Evolutionary conservation across 208 protist genomes (phyloP), one percentile per base, ranked within the genome.

Genomic region (Crithidia acanthocephali): DNA sequence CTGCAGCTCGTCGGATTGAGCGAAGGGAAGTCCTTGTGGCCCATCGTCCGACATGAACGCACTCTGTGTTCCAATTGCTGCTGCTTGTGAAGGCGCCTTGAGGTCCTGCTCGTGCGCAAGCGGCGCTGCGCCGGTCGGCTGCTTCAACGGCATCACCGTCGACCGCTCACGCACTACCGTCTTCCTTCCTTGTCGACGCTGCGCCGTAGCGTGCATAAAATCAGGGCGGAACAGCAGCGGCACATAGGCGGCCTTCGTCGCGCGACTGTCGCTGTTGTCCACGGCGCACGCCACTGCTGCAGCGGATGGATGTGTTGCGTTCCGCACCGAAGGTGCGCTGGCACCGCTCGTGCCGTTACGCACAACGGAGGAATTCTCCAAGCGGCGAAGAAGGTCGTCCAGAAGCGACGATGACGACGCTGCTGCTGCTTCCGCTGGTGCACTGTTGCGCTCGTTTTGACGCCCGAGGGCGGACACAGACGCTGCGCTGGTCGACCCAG

Each of bases 181-280:
- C n/a, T n/a, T 40, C 35, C 35, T 40, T 40, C 35, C 8, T 40
- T 30, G 60, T 11, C 60, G 45, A 11, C 60, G 60, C 30, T 35
- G 56, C 25, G 58, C 32, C 6, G 53, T 33, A 6, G 72, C 48
- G 0, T 37, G 42, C 11, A 57, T 23, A n/a, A 72, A 78, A 40
- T 61, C 72, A 0, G 72, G 4, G 13, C 72, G 72, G 33, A 72
- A 78, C 22, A 78, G 72, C 42, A 78, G 59, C 4, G 72, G 72
- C 25, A 78, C 72, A 50, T 78, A 78, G 37, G 13, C 55, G 13
- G 57, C 18, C 44, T 30, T 64, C 42, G 0, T 25, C 8, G 25
- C 20, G 7, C 3, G 40, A 2, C 18, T 44, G 22, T 37, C 35
- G 35, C 35, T 40, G 35, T 40, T 5, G 35, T 11, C 5, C 8